These are phyloP conservation scores for Stephania yunnanensis DNA, from an alignment of 164 flowering plant genomes.

Conservation along the genomic window DNA sequence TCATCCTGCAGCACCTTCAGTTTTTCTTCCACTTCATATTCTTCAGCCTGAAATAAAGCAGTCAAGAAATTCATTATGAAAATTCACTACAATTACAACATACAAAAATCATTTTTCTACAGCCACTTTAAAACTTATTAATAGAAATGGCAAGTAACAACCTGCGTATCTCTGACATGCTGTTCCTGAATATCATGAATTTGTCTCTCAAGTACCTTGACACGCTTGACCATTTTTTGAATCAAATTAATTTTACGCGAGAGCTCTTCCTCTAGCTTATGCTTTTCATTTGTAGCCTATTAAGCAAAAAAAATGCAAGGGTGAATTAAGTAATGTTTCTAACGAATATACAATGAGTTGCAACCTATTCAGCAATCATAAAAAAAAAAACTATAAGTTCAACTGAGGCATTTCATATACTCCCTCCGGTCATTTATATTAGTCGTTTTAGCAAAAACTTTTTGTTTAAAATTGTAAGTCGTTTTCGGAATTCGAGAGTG, in stretches of 20 bases:
- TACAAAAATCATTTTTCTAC: neutral
- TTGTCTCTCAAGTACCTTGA: slow-evolving; percentile 51
- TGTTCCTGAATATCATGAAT: slow-evolving; percentile 59
- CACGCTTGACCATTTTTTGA: slow-evolving; percentile 37
- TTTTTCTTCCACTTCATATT: slow-evolving; percentile 51
- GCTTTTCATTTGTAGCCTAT: slow-evolving; percentile 59
- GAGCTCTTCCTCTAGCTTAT: slow-evolving; percentile 51
- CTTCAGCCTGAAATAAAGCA: slow-evolving; percentile 51
- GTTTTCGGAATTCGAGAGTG: too few relatives aligned
- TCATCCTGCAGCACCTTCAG: slow-evolving; percentile 45
- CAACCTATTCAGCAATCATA: neutral
- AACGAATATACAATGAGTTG: neutral
- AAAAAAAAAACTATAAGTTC: neutral
- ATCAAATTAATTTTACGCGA: slow-evolving; percentile 30
- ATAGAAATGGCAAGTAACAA: slow-evolving; percentile 14
- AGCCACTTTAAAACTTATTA: neutral
- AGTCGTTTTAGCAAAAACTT: too few relatives aligned
- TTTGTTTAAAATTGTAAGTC: too few relatives aligned
- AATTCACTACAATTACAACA: neutral
- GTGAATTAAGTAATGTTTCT: neutral
- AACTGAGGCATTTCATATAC: too few relatives aligned
- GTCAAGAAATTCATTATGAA: neutral
- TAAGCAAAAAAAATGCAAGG: neutral
- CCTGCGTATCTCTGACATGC: slow-evolving; percentile 67
- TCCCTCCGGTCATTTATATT: too few relatives aligned